phyloP scores from a whole-genome alignment of 768 basidiomycete species.

The Serendipita vermifera region DNA sequence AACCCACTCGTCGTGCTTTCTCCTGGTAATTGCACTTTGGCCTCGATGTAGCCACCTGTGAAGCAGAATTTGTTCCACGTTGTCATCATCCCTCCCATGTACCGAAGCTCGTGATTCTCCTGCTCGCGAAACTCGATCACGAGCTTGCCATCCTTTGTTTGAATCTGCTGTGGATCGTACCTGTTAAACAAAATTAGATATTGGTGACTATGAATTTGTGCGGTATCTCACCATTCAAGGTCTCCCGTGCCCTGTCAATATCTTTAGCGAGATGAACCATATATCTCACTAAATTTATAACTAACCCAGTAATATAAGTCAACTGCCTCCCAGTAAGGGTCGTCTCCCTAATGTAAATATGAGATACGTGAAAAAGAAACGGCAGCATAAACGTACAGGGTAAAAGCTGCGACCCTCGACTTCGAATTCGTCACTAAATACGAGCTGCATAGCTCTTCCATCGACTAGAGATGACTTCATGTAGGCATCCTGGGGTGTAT shows the following conservation, averaged over 20 bases:
- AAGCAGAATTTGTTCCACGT: slow-evolving; percentile 95
- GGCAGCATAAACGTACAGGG: slow-evolving; percentile 24
- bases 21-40: slow-evolving; percentile 61
- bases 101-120: slow-evolving; percentile 54
- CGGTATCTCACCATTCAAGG: slow-evolving; percentile 16
- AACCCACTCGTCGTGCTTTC: slow-evolving; percentile 46
- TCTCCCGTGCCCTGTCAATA: slow-evolving; percentile 6
- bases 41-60: slow-evolving; percentile 83
- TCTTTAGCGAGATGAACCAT: too few relatives aligned
- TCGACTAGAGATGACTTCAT: slow-evolving; percentile 53
- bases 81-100: slow-evolving; percentile 10
- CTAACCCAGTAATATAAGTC: slow-evolving; percentile 58
- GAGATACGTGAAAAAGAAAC: not conserved
- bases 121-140: slow-evolving; percentile 67
- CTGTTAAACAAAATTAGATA: not conserved
- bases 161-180: slow-evolving; percentile 36
- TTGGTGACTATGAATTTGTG: not conserved
- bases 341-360: slow-evolving; percentile 44
- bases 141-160: slow-evolving; percentile 63
- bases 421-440: slow-evolving; percentile 83
- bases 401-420: slow-evolving; percentile 58
- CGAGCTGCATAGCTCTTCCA: slow-evolving; percentile 65
- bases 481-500: slow-evolving; percentile 49
- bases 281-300: too few relatives aligned
- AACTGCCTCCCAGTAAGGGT: slow-evolving; percentile 73